Evolutionary conservation across 805 yeast species (phyloP), one percentile per base, ranked within the genome.

Genomic region (Candida sonorensis): DNA sequence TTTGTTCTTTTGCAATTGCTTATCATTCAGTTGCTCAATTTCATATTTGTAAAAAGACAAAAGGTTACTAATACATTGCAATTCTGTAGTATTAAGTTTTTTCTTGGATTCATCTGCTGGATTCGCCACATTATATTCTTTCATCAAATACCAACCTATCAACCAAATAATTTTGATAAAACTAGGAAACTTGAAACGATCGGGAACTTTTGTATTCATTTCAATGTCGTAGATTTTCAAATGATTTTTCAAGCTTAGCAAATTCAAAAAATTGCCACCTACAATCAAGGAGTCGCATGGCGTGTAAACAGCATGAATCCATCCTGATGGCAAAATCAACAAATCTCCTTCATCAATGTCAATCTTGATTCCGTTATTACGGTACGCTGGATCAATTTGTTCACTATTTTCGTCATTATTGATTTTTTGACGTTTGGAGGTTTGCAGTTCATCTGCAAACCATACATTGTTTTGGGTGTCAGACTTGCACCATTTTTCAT

Each of bases 221-320:
- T 87, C 97, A 19, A 87, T 64, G 7, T 68, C 61, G 33, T 70
- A 71, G 7, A 85, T 69, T 29, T 61, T 62, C 23, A 84, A 50
- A 50, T 87, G 94, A 41, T 67, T 77, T 14, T 64, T 61, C 40
- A 85, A 57, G 46, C 79, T 78, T 34, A 72, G 57, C 25, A 75
- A 50, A 1, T 94, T 84, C 17, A 87, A 59, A 51, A 79, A 87
- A 52, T 87, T 87, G 0, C 97, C 97, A 3, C 96, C 96, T 34
- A 87, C 72, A 3, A 87, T 86, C 2, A 86, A 59, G 0, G 94
- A 73, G 50, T 87, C 95, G 11, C 62, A 59, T 0, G 94, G 90
- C 0, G 96, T 86, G 48, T 75, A 75, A 0, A 87, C 97, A 0
- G 92, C 77, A 55, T 87, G 96, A 30, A 87, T 86, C 94, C 95